Base-by-base conservation (phyloP, 2,329 filamentous ascomycete genomes). In the Trichoderma endophyticum region DNA sequence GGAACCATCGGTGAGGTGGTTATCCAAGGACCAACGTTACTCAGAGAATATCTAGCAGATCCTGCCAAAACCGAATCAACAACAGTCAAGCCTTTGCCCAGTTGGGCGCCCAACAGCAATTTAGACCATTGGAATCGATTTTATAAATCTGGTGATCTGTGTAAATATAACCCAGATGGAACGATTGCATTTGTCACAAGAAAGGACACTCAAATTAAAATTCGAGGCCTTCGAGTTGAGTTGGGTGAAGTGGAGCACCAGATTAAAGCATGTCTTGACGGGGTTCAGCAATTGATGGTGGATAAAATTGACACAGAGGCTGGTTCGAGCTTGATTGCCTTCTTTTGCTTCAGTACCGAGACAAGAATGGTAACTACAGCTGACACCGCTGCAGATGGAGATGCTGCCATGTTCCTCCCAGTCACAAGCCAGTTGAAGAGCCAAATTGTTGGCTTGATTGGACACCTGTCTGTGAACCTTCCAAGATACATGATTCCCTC, bases 181-280 rank as follows among this genome's bases (percentile, higher is more conserved):
- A 64, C 71, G 9, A 54, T 72, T n/a, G 32, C 32, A 24, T 72
- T 60, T 15, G 43, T 59, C 11, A 21, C 65, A 9, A 48, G 71
- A 14, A 70, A 70, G n/a, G 70, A 69, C 26, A 72, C 62, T 2
- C 70, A 72, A 39, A 65, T 72, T 9, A 72, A 72, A 26, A 69
- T 72, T 9, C 70, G 70, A 51, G 70, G 70, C 18, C 39, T 68
- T 15, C 63, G 70, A 24, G 64, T 72, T 12, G 70, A 72, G 28
- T 28, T 72, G 14, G 63, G 64, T 11, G 70, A 72, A 28, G 51
- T 72, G 24, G 71, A 72, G 48, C 56, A 72, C 54, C 63, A 72
- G 21, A 56, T 72, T 18, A 60, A 30, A n/a, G 34, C 18, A 8
- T 32, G 9, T 9, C 28, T 72, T 14, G 39, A 61, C 1, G 64